Evolutionary conservation across 768 basidiomycete genomes (phyloP), one percentile per base, ranked within the genome.

Genomic region (Crepidotus variabilis): DNA sequence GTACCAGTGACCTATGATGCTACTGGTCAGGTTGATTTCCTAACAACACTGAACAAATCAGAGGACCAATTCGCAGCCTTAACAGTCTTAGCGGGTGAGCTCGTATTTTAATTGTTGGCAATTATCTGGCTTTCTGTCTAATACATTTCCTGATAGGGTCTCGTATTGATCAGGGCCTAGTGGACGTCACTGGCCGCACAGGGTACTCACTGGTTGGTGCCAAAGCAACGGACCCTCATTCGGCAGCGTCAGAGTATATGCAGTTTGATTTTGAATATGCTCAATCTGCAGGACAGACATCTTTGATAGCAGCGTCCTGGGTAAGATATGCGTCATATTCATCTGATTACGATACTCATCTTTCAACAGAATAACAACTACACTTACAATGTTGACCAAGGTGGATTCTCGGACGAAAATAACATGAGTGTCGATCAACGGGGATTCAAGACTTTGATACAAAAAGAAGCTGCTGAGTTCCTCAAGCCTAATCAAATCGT

Each of bases 271-370:
- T 72, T 71, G 82, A 85, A 60, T 84, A 79, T 61, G 80, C 75
- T 39, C 78, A 87, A 62, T 75, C 81, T 3, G 86, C 86, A 1
- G 84, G 85, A 24, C 77, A 85, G 63, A 81, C 80, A 0, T 87
- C 85, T 0, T 80, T 79, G 73, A 70, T 87, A 18, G 83, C 84
- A 16, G 78, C 83, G 2, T 76, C 84, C 20, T 83, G 83, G 85
- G 86, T 85, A 28, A 28, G 28, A 13, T 2, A 23, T 6, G 16
- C 35, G 18, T 24, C 22, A 4, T 13, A 23, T 8, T n/a, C 23
- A 9, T 21, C 28, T 1, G 51, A 22, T 28, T 39, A 36, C 21
- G 13, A 32, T 2, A 8, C 24, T 2, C 18, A 2, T 6, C 22
- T 8, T 53, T 18, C 50, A 43, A 11, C 45, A 85, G 84, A 81